Base-by-base conservation (phyloP, 108 stramenopile genomes). In the Cyclotella distinguenda region DNA sequence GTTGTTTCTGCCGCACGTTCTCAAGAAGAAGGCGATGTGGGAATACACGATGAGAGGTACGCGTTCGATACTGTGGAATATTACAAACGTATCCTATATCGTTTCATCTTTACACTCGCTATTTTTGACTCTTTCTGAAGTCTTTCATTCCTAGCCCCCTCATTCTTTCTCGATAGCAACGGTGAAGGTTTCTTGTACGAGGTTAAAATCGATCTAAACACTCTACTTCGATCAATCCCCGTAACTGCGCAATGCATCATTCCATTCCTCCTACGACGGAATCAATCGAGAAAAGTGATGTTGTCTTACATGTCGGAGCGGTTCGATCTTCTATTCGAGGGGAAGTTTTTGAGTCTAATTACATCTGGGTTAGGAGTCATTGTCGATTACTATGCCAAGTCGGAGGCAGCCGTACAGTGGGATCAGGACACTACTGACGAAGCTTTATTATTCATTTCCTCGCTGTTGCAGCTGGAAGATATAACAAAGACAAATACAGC, bases 121-220 rank as follows among this genome's bases (percentile, higher is more conserved):
- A 4, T 36, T 26, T 33, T 43, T 6, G 15, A 9, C 1, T 30
- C 4, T 27, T 12, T 13, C n/a, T 26, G 1, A 28, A 60, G 58
- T 27, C 6, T 71, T 30, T 71, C 70, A 30, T 71, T 71, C 36
- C 23, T 71, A 40, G 36, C 70, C 13, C 70, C 70, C 28, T 63
- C 60, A 23, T 64, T 50, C 28, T 73, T 73, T 34, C 49, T 73
- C 30, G 31, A 64, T 40, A 73, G 63, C 0, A 38, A 73, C 18
- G 72, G 62, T 4, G 60, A 73, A 58, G 72, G 72, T 0, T 36
- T 64, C 13, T 5, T 73, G 0, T 73, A 73, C 34, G 48, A 65
- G 48, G 53, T 58, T 25, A 55, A 50, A 46, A 45, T 73, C 18
- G 46, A 56, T 53, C 30, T 73, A n/a, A 26, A 40, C 23, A 11